Percentiles rank a stretch among this genome's conserved stretches.
Evolutionary conservation across 31 red algal genomes (phyloP).

Genomic region (Asparagopsis taxiformis): DNA sequence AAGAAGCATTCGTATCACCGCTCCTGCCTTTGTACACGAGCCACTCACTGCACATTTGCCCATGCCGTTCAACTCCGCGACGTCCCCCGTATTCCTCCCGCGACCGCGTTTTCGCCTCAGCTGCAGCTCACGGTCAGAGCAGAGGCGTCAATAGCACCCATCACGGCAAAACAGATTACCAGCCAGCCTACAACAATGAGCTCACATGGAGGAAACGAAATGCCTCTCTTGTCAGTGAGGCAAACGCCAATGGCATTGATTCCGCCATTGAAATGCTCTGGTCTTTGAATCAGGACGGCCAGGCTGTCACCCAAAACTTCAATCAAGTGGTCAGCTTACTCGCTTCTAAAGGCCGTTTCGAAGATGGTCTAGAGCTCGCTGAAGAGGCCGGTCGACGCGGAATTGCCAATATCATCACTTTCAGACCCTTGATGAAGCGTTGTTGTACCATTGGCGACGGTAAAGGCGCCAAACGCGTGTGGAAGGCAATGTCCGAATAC

Average conservation of each 20-base stretch:
- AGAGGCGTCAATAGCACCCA: too few species aligned
- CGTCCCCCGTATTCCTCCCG: too few species aligned
- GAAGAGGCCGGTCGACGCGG: constrained; percentile 36
- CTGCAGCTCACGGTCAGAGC: too few species aligned
- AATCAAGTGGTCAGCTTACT: constrained; percentile 76
- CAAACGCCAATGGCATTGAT: constrained; percentile 29
- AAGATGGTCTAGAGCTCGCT: constrained; percentile 61
- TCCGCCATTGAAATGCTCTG: constrained; percentile 47
- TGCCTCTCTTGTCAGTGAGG: constrained; percentile 33
- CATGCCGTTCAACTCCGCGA: too few species aligned
- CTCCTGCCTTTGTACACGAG: too few species aligned
- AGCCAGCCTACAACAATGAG: not conserved
- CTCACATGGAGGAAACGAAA: constrained; percentile 46
- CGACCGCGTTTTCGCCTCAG: too few species aligned
- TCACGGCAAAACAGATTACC: not conserved
- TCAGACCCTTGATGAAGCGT: constrained; percentile 72
- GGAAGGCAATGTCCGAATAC: constrained; percentile 34
- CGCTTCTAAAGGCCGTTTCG: constrained; percentile 37
- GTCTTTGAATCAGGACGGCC: constrained; percentile 43
- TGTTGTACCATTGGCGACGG: constrained; percentile 66
- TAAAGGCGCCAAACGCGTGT: constrained; percentile 25
- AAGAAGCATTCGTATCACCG: too few species aligned
- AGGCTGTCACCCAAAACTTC: constrained; percentile 68
- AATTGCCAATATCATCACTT: constrained; percentile 71
- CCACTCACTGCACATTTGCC: too few species aligned